Base-by-base conservation (phyloP, 805 yeast species). In the Kodamaea sagamina region DNA sequence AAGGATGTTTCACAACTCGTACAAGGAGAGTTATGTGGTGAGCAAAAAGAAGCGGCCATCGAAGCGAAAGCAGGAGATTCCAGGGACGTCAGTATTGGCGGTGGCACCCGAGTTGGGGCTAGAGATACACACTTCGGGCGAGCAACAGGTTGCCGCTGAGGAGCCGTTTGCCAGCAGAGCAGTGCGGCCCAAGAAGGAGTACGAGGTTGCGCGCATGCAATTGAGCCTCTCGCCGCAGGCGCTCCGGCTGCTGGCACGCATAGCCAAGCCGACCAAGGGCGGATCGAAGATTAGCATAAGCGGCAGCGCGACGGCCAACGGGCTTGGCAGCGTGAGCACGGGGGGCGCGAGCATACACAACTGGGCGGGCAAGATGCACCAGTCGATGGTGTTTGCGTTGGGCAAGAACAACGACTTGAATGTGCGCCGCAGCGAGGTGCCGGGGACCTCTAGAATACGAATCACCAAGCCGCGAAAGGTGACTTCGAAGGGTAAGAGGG, bases 371-470 rank as follows among this genome's bases (percentile, higher is more conserved):
- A 29, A 34, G 21, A 26, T 36, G 16, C 47, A 48, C 12, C 31
- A 16, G 15, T 35, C 45, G 35, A 36, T 46, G 43, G 50, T 49
- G 6, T 49, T 46, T 28, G 36, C 47, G 4, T 13, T 46, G 19
- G 49, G 44, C 21, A 37, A 42, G 17, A 39, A 49, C 39, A 38
- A 43, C 16, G 36, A 40, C 34, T 39, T 49, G 39, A 39, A 32
- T 13, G 40, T 43, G 18, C 45, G 48, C 19, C 43, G 42, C 34
- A n/a, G 29, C 4, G 43, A 35, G 19, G 46, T 49, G 5, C 50
- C 52, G 15, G 52, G 52, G n/a, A 46, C 50, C 3, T 49, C 50
- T 16, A 49, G 37, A 12, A 39, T 49, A 12, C 47, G 43, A 37
- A 42, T 46, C 15, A 29, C 12, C 35, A 37, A 34, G 28, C 44